Evolutionary conservation across 495 filamentous ascomycete genomes (phyloP), one percentile per base, ranked within the genome.

Genomic region (Tuber magnatum): DNA sequence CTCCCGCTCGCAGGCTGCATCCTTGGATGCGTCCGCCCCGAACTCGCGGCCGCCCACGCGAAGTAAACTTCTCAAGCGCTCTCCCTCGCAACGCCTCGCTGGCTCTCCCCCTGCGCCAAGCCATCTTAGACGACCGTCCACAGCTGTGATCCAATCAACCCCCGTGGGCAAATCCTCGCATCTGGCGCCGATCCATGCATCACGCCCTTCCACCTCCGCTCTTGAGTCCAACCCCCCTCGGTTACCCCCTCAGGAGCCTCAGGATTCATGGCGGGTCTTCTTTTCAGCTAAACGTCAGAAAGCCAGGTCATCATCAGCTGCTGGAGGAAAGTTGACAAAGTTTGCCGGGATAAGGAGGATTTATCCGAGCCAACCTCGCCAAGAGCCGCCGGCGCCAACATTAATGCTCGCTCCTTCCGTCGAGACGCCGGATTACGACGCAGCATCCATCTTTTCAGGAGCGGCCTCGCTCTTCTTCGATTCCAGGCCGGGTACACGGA

Each of bases 11-110:
- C 70, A 72, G 43, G 73, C 81, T 32, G 73, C 75, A 42, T 80
- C 78, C 7, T 73, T 78, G 28, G 69, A 77, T 48, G 78, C 73
- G 39, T 71, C 78, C 68, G 79, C 77, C 20, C 78, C 78, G 28
- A 80, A 71, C 71, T 80, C 81, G 42, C 81, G 81, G 70, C 81
- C 81, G 61, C 78, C 78, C 22, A 82, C 81, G 44, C 76, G 81
- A 24, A 97, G 97, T 84, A 97, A 96, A 84, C 85, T 97, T 39
- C 90, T 97, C 43, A 98, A 97, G 85, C 90, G 94, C 73, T 86
- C 89, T 68, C 86, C 89, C 20, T 92, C 94, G 68, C 86, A 90
- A 44, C 86, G 87, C 75, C 85, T 82, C 82, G 84, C 85, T 75
- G 69, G 65, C 73, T 70, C 74, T 43, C 41, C 74, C 74, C 44